Evolutionary conservation across 768 basidiomycete species (phyloP).

Genomic region (Trametes coccinea): DNA sequence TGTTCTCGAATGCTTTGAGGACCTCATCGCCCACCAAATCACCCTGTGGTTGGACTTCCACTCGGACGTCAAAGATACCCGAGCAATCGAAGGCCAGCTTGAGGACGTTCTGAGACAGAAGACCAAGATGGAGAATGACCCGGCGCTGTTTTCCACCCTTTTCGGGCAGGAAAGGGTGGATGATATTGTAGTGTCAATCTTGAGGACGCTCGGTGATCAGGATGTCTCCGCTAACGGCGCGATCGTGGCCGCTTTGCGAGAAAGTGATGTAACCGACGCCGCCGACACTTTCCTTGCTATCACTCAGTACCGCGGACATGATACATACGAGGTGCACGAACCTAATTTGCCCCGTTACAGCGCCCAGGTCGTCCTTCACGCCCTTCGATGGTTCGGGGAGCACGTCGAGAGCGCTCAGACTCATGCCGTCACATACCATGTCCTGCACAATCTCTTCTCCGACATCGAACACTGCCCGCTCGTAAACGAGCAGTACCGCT

Average conservation of each 20-base stretch:
- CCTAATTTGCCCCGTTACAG: conserved; percentile 68
- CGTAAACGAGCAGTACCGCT: conserved; percentile 80
- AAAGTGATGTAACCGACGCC: conserved; percentile 36
- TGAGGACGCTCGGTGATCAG: conserved; percentile 68
- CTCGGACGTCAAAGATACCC: conserved; percentile 7
- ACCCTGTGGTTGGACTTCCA: conserved; percentile 46
- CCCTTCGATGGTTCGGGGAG: conserved; percentile 60
- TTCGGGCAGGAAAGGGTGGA: conserved; percentile 49
- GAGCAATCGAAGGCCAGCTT: conserved; percentile 32
- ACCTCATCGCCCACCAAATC: conserved; percentile 65
- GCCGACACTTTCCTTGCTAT: conserved; percentile 50
- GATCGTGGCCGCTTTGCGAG: conserved; percentile 49
- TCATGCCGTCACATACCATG: conserved; percentile 72
- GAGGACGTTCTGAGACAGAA: conserved; percentile 38
- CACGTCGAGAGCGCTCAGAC: conserved; percentile 43
- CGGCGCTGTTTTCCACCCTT: conserved; percentile 36
- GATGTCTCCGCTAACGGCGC: conserved; percentile 54
- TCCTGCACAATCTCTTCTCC: conserved; percentile 71
- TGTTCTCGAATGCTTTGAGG: conserved; percentile 62
- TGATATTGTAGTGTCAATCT: conserved; percentile 54
- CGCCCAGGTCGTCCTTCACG: conserved; percentile 49
- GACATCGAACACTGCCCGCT: conserved; percentile 65
- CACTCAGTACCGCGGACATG: conserved; percentile 49
- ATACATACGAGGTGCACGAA: conserved; percentile 53
- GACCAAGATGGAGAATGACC: conserved; percentile 33